Base-by-base conservation (phyloP, 2,329 filamentous ascomycete genomes). In the Pseudogymnoascus destructans region DNA sequence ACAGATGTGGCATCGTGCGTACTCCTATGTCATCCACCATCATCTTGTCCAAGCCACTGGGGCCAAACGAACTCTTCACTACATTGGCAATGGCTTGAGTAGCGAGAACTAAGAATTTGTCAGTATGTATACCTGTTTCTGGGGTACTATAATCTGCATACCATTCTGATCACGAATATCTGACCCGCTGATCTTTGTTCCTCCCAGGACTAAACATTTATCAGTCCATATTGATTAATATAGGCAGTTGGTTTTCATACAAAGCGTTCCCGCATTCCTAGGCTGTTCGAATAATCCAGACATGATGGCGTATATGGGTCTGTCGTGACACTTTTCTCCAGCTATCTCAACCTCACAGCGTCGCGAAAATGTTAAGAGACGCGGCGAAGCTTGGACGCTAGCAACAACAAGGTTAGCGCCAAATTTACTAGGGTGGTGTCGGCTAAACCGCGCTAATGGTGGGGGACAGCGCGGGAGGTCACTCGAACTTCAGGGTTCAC, bases 1-100 rank as follows among this genome's bases (percentile, higher is more conserved):
- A 35, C 57, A 13, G 23, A 8, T 46, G 30, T n/a, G 25, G 21
- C 42, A 55, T 58, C 55, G 21, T 32, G 67, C 84, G 67, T 81
- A 89, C 86, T 70, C 93, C 93, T 72, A 98, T 97, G 72, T 98
- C 93, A 75, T 98, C 93, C 67, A 98, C 93, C 93, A 98, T 97
- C 93, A 98, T 98, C 82, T 98, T 98, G 73, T 98, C 93, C 65
- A 98, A 81, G 55, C 93, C 93, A 62, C 89, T 95, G 57, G 93
- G 93, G 59, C 93, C 93, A 71, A 98, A 98, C 13, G 93, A 98
- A 74, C 89, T 95, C 79, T 95, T 97, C 73, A 98, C 90, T 61
- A 98, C 91, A 83, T 97, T 98, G 68, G 93, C 87, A 69, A 98
- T 97, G 60, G 92, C 90, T 73, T 96, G 90, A 49, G 93, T 97